Evolutionary conservation across 495 filamentous ascomycete species (phyloP), one percentile per base, ranked within the genome.

Genomic region (Penicillium flavigenum): DNA sequence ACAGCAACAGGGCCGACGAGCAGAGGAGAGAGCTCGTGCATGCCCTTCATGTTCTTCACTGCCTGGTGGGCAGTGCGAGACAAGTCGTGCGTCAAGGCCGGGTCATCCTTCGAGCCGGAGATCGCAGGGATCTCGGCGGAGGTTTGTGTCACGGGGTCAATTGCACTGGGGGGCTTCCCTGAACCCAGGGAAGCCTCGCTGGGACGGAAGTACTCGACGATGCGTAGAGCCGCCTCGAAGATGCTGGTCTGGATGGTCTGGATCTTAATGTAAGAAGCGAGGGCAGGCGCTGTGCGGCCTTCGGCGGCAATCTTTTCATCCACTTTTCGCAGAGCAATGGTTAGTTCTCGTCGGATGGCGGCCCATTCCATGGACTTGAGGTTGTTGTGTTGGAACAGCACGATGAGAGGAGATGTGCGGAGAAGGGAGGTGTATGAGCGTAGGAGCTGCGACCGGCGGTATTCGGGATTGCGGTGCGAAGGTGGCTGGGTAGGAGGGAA

Each of bases 331-430:
- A 98, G 70, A 1, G 91, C 91, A 6, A 73, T 73, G 22, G 72
- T 69, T 19, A 98, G 76, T 74, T 98, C 95, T 53, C 94, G 86
- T 52, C 94, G 82, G 55, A 98, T 83, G 12, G 86, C 86, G 29
- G 85, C 79, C 93, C 92, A 96, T 82, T 98, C 94, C 41, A 79
- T 77, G 5, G 92, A 85, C 51, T 87, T 88, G 50, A 98, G 78
- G 72, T 97, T 98, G 81, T 92, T 96, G 81, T 98, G 94, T 74
- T 98, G 93, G 81, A 98, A 93, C 64, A 98, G 78, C 57, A 98
- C 82, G 66, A 96, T 87, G 24, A 98, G 74, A 45, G 94, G 92
- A 17, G 89, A 86, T 38, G 92, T 92, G 43, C 89, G 91, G 58
- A 98, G 84, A 58, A 97, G 80, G 8, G 95, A 95, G 56, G 92